Evolutionary conservation across 371 early-diverging fungal species (phyloP), one percentile per base, ranked within the genome.

Genomic region (Smittium culicis): DNA sequence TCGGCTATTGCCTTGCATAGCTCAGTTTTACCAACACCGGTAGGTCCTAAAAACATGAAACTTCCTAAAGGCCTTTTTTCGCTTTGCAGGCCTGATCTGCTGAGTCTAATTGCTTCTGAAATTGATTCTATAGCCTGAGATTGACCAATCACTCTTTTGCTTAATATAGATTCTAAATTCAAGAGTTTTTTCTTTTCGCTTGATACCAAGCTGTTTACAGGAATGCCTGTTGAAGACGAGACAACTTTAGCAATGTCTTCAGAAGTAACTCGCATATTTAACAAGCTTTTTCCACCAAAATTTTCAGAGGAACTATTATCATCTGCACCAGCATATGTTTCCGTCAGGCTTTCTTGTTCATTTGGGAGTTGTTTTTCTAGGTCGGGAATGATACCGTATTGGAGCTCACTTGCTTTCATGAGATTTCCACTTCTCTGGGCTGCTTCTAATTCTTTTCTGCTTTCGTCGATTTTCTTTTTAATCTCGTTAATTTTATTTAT

Each of bases 1-100:
- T 71, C 73, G 1, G 88, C 85, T 54, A 92, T 74, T 0, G 88
- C 82, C 70, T 92, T 92, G 34, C 90, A 85, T 60, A 91, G 78
- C 77, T 91, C 90, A 0, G 90, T 92, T 75, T 92, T 92, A 35
- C 92, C 92, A 0, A 86, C 86, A 66, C 92, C 92, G 0, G 90
- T 90, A 1, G 92, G 88, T 0, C 92, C 92, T 14, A 92, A 77
- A 78, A 92, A 89, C n/a, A 92, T 72, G 78, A 91, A 45, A 45
- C 45, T 75, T 31, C 89, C 92, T 57, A 87, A 85, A 17, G 90
- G 88, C 72, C 82, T 83, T 69, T 83, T 80, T 32, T 70, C 66
- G 3, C 81, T 76, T 2, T 82, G 66, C 62, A 92, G 79, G 0
- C 91, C 92, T 0, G 88, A 86, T 8, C 89, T 81, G 5, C 83